Percentiles rank a stretch among this genome's conserved stretches.
These are phyloP conservation scores for Chaetomium fimeti DNA, from an alignment of 495 filamentous ascomycete species.

Conservation along the genomic window DNA sequence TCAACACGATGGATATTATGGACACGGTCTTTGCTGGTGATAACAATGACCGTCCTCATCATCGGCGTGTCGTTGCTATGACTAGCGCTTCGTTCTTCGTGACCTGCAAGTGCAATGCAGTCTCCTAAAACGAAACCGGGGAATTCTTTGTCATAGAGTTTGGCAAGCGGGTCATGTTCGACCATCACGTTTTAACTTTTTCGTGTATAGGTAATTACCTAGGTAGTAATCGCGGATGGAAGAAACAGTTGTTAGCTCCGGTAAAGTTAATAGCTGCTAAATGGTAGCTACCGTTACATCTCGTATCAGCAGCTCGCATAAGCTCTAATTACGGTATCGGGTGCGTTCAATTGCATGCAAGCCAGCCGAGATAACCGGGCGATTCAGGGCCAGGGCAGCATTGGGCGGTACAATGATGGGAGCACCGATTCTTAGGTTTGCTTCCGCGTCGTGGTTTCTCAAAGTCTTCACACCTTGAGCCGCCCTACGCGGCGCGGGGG, in stretches of 20 bases:
- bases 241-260: slow-evolving; percentile 41
- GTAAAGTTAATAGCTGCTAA: too few species aligned
- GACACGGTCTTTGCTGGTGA: slow-evolving; percentile 37
- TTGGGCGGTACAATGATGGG: slow-evolving; percentile 55
- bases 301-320: too few species aligned
- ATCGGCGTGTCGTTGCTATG: slow-evolving; percentile 30
- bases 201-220: too few species aligned
- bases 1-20: slow-evolving; percentile 33
- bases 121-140: slow-evolving; percentile 33
- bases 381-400: slow-evolving; percentile 46
- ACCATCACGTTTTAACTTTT: slow-evolving; percentile 39
- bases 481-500: slow-evolving; percentile 51
- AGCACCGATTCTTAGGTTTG: slow-evolving; percentile 57
- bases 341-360: too few species aligned
- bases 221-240: slow-evolving; percentile 51
- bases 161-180: slow-evolving; percentile 35
- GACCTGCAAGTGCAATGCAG: slow-evolving; percentile 27
- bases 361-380: slow-evolving; percentile 52
- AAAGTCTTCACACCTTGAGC: slow-evolving; percentile 49
- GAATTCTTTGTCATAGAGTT: slow-evolving; percentile 28
- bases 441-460: slow-evolving; percentile 54
- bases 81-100: slow-evolving; percentile 24
- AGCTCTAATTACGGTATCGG: too few species aligned
- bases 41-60: slow-evolving; percentile 24
- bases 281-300: too few species aligned